Evolutionary conservation across 495 filamentous ascomycete genomes (phyloP), one percentile per base, ranked within the genome.

Genomic region (Sphaerosporella brunnea): DNA sequence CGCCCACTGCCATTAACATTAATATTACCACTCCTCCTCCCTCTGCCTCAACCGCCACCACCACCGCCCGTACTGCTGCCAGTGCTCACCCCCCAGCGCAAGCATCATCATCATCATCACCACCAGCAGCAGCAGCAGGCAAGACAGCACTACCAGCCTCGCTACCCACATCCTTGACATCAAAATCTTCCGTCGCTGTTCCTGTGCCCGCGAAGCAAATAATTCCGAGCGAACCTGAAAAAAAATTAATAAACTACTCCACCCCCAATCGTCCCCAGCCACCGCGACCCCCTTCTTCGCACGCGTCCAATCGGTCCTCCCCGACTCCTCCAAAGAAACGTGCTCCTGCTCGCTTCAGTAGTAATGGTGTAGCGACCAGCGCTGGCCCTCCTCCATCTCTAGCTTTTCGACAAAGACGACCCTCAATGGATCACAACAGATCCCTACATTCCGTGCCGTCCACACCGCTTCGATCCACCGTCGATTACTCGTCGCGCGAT

Each of bases 341-440:
- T 37, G 47, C 47, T 32, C 58, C 58, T 18, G 58, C 58, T 11
- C 45, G 54, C 11, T 61, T 61, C 26, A 61, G 57, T 50, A 61
- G 58, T 61, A 61, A 61, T 61, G 58, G 58, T 61, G 56, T 61
- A 52, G 53, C 53, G 48, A 61, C 58, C 32, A 50, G 49, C 25
- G 36, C 53, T 35, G 58, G 58, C 11, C 58, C 58, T 23, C 58
- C 58, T 41, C 58, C 58, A 15, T 57, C 58, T 38, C 49, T 61
- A 42, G 53, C 58, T 47, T 61, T 57, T 47, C 39, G 51, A 43
- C n/a, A n/a, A n/a, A 51, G 49, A 26, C 60, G 37, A 23, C 21
- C 36, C 30, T 30, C 53, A 46, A 61, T 61, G 58, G 58, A 61
- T n/a, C n/a, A n/a, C 23, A 57, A 54, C 32, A 53, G 50, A 4